Base-by-base conservation (phyloP, 441 rosid genomes). In the Gossypium davidsonii region DNA sequence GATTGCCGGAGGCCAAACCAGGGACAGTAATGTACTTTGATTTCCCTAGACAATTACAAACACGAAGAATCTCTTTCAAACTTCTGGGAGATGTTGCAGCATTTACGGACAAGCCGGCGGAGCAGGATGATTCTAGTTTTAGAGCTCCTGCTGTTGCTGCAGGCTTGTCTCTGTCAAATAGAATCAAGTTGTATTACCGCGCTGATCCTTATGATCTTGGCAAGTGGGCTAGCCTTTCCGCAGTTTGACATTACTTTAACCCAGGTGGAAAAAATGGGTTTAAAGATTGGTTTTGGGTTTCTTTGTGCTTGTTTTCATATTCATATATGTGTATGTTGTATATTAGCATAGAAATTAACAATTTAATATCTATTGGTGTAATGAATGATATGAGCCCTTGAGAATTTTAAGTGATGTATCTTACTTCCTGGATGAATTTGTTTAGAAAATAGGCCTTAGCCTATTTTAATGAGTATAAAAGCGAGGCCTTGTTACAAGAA, bases 151-250 rank as follows among this genome's bases (percentile, higher is more conserved):
- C 83, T 18, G 76, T 88, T 80, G 97, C 97, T 4, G 74, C 89
- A 3, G 97, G 98, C 39, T 66, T 95, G 76, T 93, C 99, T 10
- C 80, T 93, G 78, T 78, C 87, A 23, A 91, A 73, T 74, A 85
- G 97, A 81, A 76, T 91, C 39, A 93, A 93, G 86, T 79, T 91
- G 28, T 91, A 87, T 78, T 88, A 95, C 83, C 85, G 83, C 56
- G 91, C 88, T 1, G 93, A 95, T 84, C 94, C 96, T 25, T 83
- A 84, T 25, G 98, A 95, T 62, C 86, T 90, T 14, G 99, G 98
- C 66, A 95, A 89, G 82, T 95, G 99, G 99, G 95, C 92, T 61
- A 90, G 88, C 68, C 94, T 93, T 65, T 88, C 98, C 0, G 80
- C 81, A 49, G 83, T 83, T 59, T 95, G 84, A 90, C 60, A 10